A percentile compares a stretch with the other conserved stretches of the same genome.
These are phyloP conservation scores for Suillus cothurnatus DNA, from an alignment of 768 basidiomycete species.

Conservation along the genomic window DNA sequence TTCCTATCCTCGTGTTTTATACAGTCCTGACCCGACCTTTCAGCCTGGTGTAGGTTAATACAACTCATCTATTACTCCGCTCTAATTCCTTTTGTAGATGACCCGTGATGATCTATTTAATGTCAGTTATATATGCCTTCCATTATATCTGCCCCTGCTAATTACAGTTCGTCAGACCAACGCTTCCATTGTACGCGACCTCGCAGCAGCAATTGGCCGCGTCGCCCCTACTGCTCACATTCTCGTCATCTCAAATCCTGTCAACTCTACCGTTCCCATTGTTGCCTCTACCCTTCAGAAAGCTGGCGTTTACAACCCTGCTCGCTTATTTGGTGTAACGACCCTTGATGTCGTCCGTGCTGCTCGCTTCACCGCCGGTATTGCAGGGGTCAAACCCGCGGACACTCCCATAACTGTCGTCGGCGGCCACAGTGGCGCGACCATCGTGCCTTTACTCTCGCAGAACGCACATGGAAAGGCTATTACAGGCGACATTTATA, in stretches of 20 bases:
- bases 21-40: conserved; percentile 31
- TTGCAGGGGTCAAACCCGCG: conserved; percentile 64
- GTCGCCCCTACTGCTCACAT: conserved; percentile 90
- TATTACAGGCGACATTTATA: conserved; percentile 74
- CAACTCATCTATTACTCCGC: conserved; percentile 9
- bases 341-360: conserved; percentile 98
- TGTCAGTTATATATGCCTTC: conserved; percentile 45
- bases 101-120: conserved; percentile 97
- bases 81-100: conserved; percentile 62
- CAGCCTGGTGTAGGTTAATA: conserved; percentile 78
- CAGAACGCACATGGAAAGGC: conserved; percentile 71
- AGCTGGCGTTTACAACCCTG: conserved; percentile 90
- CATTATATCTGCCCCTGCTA: background rate
- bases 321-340: conserved; percentile 92
- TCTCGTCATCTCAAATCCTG: conserved; percentile 98
- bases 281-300: conserved; percentile 91
- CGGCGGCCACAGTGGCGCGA: conserved; percentile 96
- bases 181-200: conserved; percentile 96
- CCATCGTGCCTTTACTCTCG: conserved; percentile 94
- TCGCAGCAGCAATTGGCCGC: conserved; percentile 85
- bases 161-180: conserved; percentile 65
- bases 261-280: conserved; percentile 97
- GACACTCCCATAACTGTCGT: conserved; percentile 82
- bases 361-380: conserved; percentile 81
- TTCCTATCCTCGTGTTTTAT: background rate